phyloP scores from a whole-genome alignment of 129 eudicot species.

The Artemisia argyi region DNA sequence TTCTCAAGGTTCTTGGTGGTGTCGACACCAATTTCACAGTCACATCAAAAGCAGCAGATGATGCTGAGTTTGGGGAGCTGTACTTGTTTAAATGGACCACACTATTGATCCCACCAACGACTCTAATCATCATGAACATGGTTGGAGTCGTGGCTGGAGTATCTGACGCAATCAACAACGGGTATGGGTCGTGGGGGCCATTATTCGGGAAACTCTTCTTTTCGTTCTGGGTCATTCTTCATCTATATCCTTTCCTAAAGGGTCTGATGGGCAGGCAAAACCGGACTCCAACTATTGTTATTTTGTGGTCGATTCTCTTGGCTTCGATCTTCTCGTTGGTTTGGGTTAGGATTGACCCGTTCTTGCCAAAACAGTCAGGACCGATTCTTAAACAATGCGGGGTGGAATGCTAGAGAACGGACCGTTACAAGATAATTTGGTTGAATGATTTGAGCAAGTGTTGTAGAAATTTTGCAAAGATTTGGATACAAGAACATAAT shows the following conservation, averaged over 20 bases:
- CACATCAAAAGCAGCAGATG: slow-evolving; percentile 85
- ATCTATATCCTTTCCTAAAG: slow-evolving; percentile 90
- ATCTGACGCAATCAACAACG: slow-evolving; percentile 94
- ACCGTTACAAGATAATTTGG: slow-evolving; percentile 1
- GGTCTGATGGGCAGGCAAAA: slow-evolving; percentile 99
- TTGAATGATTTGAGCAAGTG: slow-evolving; percentile 15
- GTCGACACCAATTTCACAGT: slow-evolving; percentile 94
- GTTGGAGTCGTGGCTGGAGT: slow-evolving; percentile 97
- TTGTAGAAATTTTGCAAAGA: slow-evolving; percentile 18
- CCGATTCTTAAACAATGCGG: slow-evolving; percentile 95
- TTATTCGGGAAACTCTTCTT: slow-evolving; percentile 87
- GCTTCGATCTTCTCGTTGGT: slow-evolving; percentile 94
- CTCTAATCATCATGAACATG: slow-evolving; percentile 84
- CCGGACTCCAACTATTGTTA: slow-evolving; percentile 94
- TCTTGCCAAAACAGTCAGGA: slow-evolving; percentile 94
- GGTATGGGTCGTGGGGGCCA: slow-evolving; percentile 98
- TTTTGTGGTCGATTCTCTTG: slow-evolving; percentile 88
- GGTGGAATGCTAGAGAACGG: slow-evolving; percentile 67
- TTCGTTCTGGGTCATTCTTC: slow-evolving; percentile 93
- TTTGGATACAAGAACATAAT: slow-evolving; percentile 25
- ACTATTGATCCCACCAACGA: slow-evolving; percentile 93
- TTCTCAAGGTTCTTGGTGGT: slow-evolving; percentile 93
- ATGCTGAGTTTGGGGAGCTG: slow-evolving; percentile 89
- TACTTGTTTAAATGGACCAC: slow-evolving; percentile 99
- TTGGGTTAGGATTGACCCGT: slow-evolving; percentile 98